These are phyloP conservation scores for Curvularia verruculosa DNA, from an alignment of 2,329 filamentous ascomycete species.

Conservation along the genomic window DNA sequence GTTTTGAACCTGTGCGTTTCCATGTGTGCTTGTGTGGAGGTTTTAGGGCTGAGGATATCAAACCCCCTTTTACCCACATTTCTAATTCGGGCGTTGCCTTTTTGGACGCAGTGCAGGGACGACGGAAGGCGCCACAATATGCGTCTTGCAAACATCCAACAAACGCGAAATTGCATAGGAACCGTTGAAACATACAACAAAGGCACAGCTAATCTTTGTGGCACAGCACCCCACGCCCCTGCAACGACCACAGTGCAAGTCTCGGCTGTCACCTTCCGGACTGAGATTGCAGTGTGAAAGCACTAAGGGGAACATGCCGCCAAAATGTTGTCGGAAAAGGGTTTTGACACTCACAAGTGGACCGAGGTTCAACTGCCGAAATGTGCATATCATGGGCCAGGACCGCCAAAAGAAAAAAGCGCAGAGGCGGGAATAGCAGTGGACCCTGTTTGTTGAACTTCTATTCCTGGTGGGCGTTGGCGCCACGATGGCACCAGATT, in stretches of 20 bases:
- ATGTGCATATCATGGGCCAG: neutral
- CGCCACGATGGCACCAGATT: neutral
- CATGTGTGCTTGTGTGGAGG: neutral
- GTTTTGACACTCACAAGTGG: neutral
- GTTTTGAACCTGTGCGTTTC: neutral
- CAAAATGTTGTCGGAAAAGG: neutral
- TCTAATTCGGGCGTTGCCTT: neutral
- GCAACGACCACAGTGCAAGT: neutral
- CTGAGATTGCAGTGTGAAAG: neutral
- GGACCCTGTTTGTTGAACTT: neutral
- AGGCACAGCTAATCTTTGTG: neutral
- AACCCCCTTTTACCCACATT: neutral
- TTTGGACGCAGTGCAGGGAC: neutral
- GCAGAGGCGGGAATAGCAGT: neutral
- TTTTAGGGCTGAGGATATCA: neutral
- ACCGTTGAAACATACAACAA: neutral
- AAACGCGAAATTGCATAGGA: constrained; percentile 29
- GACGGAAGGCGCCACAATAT: constrained; percentile 1
- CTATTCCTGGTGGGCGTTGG: neutral
- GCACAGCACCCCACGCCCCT: neutral
- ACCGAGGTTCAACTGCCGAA: neutral
- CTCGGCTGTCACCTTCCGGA: neutral
- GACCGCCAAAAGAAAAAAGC: neutral
- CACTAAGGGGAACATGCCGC: neutral
- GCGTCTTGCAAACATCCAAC: constrained; percentile 19